These are phyloP conservation scores for Histomonas meleagridis DNA, from an alignment of 208 protist genomes.

Conservation along the genomic window DNA sequence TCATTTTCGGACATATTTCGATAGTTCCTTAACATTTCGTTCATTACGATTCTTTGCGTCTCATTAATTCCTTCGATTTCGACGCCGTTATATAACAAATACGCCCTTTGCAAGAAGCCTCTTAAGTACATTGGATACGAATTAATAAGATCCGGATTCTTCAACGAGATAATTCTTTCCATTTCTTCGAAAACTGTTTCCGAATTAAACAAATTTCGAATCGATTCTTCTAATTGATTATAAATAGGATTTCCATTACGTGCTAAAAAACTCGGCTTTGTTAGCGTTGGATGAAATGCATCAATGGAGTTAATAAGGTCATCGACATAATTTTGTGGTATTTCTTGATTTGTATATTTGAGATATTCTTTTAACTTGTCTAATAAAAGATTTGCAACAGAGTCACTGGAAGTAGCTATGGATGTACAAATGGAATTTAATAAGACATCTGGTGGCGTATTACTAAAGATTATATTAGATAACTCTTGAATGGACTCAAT, in stretches of 20 bases:
- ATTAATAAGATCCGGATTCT: background rate
- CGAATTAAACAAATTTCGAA: background rate
- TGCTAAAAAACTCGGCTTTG: too few species aligned
- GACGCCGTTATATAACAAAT: background rate
- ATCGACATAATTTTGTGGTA: too few species aligned
- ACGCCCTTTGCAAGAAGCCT: background rate
- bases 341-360: too few species aligned
- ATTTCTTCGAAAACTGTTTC: slow-evolving; percentile 5
- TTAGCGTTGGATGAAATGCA: too few species aligned
- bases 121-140: background rate
- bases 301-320: too few species aligned
- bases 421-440: background rate
- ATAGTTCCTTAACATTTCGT: background rate
- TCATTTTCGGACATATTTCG: background rate
- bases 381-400: too few species aligned
- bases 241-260: too few species aligned
- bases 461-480: background rate
- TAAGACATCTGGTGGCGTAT: background rate
- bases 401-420: background rate
- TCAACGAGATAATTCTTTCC: background rate
- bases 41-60: background rate
- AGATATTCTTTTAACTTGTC: too few species aligned
- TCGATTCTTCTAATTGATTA: too few species aligned
- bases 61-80: background rate
- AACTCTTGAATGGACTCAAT: background rate